Evolutionary conservation across 1,139 yeast species (phyloP).

Genomic region (Lodderomyces oxycetoniae): DNA sequence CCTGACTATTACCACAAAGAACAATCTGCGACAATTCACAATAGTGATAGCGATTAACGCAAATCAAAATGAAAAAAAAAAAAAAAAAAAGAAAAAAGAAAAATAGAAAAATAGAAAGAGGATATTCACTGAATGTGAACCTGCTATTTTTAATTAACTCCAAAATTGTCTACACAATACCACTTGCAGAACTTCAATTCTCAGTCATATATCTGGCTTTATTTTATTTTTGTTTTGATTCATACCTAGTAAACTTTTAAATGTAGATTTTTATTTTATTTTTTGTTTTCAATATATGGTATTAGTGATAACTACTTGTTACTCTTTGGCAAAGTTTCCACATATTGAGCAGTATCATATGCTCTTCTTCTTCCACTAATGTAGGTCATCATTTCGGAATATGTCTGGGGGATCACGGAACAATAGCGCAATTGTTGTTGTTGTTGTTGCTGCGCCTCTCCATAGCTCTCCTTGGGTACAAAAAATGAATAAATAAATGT

Average conservation of each 20-base stretch:
- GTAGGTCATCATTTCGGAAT: conserved; percentile 88
- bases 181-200: too few species aligned
- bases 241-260: too few species aligned
- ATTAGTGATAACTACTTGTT: too few species aligned
- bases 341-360: conserved; percentile 70
- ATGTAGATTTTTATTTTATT: too few species aligned
- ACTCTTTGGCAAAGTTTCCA: conserved; percentile 34
- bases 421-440: too few species aligned
- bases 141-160: too few species aligned
- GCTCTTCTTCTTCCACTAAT: conserved; percentile 90
- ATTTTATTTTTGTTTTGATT: too few species aligned
- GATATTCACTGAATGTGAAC: too few species aligned
- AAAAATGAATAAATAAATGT: conserved; percentile 84
- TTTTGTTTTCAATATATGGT: too few species aligned
- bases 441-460: conserved; percentile 38
- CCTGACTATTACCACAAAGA: conserved; percentile 27
- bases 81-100: not conserved
- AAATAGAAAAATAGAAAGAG: not conserved
- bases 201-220: too few species aligned
- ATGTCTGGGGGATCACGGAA: conserved; percentile 80
- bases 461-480: conserved; percentile 50
- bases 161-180: too few species aligned
- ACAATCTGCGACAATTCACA: conserved; percentile 34
- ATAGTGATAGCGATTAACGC: conserved; percentile 28
- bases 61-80: not conserved